These are phyloP conservation scores for Ambrosia artemisiifolia DNA, from an alignment of 129 eudicot species.

Conservation along the genomic window DNA sequence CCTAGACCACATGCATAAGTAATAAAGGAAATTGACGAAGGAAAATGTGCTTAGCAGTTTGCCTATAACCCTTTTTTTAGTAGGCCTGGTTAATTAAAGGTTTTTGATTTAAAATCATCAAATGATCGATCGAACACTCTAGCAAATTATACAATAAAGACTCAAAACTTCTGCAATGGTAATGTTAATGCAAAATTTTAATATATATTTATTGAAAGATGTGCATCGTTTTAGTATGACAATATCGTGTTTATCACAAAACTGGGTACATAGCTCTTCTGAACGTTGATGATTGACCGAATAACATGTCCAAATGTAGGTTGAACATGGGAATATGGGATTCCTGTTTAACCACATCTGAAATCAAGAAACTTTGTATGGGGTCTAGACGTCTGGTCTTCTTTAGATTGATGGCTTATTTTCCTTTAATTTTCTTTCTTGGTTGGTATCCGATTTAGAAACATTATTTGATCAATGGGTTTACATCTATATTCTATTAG, in stretches of 20 bases:
- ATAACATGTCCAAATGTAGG: neutral
- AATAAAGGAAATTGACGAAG: too few species aligned
- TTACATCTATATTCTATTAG: neutral
- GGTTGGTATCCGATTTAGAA: neutral
- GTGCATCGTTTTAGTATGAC: too few species aligned
- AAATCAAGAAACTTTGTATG: neutral
- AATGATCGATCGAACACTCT: too few species aligned
- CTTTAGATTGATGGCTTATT: neutral
- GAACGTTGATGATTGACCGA: neutral
- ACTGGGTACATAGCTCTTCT: neutral
- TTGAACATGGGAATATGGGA: neutral
- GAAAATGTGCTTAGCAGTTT: too few species aligned
- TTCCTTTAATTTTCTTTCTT: neutral
- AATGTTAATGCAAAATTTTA: too few species aligned
- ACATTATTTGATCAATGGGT: neutral
- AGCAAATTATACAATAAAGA: too few species aligned
- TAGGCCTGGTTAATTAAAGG: too few species aligned
- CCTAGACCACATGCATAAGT: too few species aligned
- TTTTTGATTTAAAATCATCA: too few species aligned
- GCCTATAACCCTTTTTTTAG: too few species aligned
- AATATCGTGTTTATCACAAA: neutral
- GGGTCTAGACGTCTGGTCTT: neutral
- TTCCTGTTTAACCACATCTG: neutral
- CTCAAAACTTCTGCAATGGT: too few species aligned
- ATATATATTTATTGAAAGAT: too few species aligned